Conservation (phyloP, 2,329 filamentous ascomycete species). For the Clarireedia hainanense region DNA sequence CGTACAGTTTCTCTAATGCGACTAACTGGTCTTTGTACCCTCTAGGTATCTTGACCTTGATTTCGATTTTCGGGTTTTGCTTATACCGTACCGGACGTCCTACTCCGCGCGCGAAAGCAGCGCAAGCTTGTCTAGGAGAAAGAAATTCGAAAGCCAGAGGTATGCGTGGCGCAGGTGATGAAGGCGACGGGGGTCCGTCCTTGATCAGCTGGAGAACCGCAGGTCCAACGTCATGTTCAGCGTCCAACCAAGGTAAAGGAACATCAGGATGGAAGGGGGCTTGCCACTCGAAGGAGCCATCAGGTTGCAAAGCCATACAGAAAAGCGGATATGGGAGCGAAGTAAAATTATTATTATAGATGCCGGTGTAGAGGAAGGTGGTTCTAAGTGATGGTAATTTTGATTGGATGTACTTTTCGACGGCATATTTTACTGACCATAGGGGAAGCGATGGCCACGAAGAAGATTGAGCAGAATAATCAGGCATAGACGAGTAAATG, state of each 20-base stretch:
- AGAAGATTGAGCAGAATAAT: slow-evolving; percentile 66
- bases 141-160: slow-evolving; percentile 87
- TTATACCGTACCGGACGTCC: slow-evolving; percentile 72
- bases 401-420: slow-evolving; percentile 84
- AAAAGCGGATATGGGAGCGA: slow-evolving; percentile 87
- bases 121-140: slow-evolving; percentile 74
- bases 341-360: slow-evolving; percentile 99
- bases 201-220: slow-evolving; percentile 92
- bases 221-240: slow-evolving; percentile 91
- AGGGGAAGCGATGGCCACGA: slow-evolving; percentile 76
- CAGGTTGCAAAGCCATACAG: slow-evolving; percentile 80
- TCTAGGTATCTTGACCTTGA: slow-evolving; percentile 76
- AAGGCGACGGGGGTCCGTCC: slow-evolving; percentile 63
- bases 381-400: slow-evolving; percentile 53
- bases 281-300: slow-evolving; percentile 86
- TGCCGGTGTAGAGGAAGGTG: slow-evolving; percentile 92
- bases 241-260: slow-evolving; percentile 89
- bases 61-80: slow-evolving; percentile 62
- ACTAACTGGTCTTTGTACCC: slow-evolving; percentile 87
- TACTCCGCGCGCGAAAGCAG: slow-evolving; percentile 70
- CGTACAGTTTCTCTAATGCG: slow-evolving; percentile 53
- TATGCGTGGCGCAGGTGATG: slow-evolving; percentile 61
- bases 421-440: slow-evolving; percentile 86
- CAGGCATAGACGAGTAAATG: slow-evolving; percentile 95
- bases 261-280: slow-evolving; percentile 88